phyloP scores from a whole-genome alignment of 2,329 filamentous ascomycete species.

The Parafenestella ontariensis region DNA sequence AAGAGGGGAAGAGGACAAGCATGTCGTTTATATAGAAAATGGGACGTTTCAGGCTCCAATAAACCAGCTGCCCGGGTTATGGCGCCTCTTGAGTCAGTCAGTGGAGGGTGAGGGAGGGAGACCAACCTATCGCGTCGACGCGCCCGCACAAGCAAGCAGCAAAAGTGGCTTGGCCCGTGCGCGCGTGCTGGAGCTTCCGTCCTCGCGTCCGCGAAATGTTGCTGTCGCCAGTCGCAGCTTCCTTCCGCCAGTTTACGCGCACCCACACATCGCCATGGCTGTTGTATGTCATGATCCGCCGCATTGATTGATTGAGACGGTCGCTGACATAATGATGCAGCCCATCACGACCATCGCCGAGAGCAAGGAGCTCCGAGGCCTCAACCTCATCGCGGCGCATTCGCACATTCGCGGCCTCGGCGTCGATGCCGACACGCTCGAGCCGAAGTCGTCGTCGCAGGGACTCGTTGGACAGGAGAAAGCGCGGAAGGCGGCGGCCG shows the following conservation, averaged over 20 bases:
- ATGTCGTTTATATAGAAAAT: no score
- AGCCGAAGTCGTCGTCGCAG: constrained; percentile 84
- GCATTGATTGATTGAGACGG: no score
- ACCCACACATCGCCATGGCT: constrained; percentile 35
- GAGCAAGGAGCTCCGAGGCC: constrained; percentile 91
- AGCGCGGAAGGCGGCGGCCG: constrained; percentile 92
- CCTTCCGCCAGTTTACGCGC: neutral
- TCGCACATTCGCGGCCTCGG: constrained; percentile 97
- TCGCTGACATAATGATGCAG: constrained; percentile 36
- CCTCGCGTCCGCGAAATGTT: constrained; percentile 26
- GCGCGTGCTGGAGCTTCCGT: constrained; percentile 15
- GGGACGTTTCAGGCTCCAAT: neutral
- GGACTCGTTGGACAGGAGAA: constrained; percentile 96
- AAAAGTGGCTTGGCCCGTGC: constrained; percentile 7
- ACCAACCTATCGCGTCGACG: neutral
- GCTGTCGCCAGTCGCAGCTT: constrained; percentile 13
- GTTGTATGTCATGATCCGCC: constrained; percentile 32
- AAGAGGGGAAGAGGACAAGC: no score
- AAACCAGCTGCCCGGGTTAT: neutral
- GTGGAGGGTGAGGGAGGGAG: neutral
- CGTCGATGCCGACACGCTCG: constrained; percentile 88
- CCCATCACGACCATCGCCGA: constrained; percentile 85
- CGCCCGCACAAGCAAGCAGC: neutral
- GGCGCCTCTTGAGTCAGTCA: neutral
- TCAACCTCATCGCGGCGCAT: constrained; percentile 97